Evolutionary conservation across 2,329 filamentous ascomycete species (phyloP), one percentile per base, ranked within the genome.

Genomic region (Pseudodiploospora longispora): DNA sequence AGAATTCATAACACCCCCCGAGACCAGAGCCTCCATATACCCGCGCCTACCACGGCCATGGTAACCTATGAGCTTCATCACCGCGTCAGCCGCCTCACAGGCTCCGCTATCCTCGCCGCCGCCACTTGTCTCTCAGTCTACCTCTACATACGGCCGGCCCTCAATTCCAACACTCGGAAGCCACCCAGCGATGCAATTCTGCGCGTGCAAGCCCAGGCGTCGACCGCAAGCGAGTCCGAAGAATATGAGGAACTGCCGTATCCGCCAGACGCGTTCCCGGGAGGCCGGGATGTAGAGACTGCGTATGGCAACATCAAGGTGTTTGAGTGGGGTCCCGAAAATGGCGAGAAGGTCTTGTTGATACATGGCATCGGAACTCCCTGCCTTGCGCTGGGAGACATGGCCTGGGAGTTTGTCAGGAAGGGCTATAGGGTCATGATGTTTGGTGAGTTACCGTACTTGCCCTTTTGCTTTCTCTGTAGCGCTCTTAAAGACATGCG

Each of bases 281-380:
- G 85, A 6, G 77, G 69, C 0, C 74, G 85, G 46, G 78, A 88
- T 58, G 79, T 93, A 10, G 59, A 69, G 9, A 83, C 80, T 4
- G 78, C 82, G 5, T 89, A 87, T 57, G 87, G 87, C 10, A 77
- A 68, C 4, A 76, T 87, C 49, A 70, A 82, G 38, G 81, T 87
- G 3, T 91, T 88, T 59, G 88, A 94, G 68, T 93, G 83, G 75
- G 88, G 88, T 0, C 84, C 85, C 0, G 73, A 79, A 47, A 66
- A 74, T 32, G 87, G 86, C 1, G 74, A 79, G 29, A 88, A 82
- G 56, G 80, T 91, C 1, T 66, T 94, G 10, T 67, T 94, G 28
- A 65, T 94, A 10, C 88, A 91, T 61, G 88, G 88, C 5, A 90
- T 93, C 55, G 85, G 80, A 40, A 93, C 87, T 5, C 87, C 88